Evolutionary conservation across 805 yeast species (phyloP).

Genomic region (Clavispora asparagi): DNA sequence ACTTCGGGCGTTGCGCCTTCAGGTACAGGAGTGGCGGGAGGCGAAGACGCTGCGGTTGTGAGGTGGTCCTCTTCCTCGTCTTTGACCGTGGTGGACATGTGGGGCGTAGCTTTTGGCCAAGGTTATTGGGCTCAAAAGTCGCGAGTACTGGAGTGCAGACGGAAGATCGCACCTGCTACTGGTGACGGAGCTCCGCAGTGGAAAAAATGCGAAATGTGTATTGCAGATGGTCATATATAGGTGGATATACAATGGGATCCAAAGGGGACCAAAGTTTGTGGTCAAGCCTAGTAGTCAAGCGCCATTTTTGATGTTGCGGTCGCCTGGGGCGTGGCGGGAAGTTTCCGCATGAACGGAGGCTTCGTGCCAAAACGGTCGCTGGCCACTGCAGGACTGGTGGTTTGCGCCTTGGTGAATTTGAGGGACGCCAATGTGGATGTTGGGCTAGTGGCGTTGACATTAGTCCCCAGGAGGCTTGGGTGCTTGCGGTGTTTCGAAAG

Average conservation of each 20-base stretch:
- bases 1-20: conserved; percentile 1
- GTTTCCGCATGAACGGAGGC: neutral
- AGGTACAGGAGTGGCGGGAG: conserved; percentile 6
- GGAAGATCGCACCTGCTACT: neutral
- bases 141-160: neutral
- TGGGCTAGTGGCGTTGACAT: neutral
- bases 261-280: no score
- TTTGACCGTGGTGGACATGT: conserved; percentile 11
- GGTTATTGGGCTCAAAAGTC: neutral
- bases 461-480: neutral
- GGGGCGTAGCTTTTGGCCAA: neutral
- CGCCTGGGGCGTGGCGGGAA: neutral
- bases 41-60: conserved; percentile 8
- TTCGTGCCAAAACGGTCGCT: neutral
- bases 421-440: conserved; percentile 5
- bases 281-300: conserved; percentile 3
- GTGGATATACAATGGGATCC: neutral
- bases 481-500: conserved; percentile 34
- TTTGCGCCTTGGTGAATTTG: conserved; percentile 1
- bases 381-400: conserved; percentile 1
- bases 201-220: neutral
- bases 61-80: conserved; percentile 10
- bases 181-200: neutral
- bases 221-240: neutral
- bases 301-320: neutral